These are phyloP conservation scores for Globisporangium nodosum DNA, from an alignment of 352 stramenopile species.

Conservation along the genomic window DNA sequence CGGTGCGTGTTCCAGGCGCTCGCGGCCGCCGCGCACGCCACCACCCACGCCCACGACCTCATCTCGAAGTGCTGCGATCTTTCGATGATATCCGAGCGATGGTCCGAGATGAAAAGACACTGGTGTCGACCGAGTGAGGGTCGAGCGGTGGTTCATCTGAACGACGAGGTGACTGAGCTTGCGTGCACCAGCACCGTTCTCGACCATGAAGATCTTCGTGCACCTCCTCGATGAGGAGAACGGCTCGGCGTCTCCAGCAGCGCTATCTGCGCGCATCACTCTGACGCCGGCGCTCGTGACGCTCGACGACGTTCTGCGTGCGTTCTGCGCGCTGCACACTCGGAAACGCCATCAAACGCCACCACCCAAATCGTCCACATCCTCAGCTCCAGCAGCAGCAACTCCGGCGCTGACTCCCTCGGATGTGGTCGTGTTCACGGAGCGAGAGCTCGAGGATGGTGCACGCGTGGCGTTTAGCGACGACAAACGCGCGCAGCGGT, in stretches of 20 bases:
- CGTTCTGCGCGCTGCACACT: slow-evolving; percentile 32
- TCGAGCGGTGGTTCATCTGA: slow-evolving; percentile 19
- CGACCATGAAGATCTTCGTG: slow-evolving; percentile 55
- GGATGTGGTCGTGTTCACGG: slow-evolving; percentile 36
- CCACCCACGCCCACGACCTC: background rate
- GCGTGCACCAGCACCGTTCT: background rate
- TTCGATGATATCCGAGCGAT: too few relatives aligned
- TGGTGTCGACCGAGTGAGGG: background rate
- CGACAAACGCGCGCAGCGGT: slow-evolving; percentile 5
- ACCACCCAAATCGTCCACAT: too few relatives aligned
- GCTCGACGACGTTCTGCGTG: slow-evolving; percentile 31
- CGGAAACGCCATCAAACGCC: slow-evolving; percentile 26
- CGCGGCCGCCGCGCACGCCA: slow-evolving; percentile 24
- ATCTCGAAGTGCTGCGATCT: background rate
- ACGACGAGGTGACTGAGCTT: background rate
- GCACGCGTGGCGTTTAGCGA: background rate
- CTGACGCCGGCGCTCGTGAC: slow-evolving; percentile 24
- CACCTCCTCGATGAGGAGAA: slow-evolving; percentile 45
- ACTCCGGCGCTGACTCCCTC: slow-evolving; percentile 11
- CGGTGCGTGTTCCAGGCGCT: slow-evolving; percentile 43
- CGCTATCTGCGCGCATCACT: slow-evolving; percentile 53
- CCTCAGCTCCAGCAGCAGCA: background rate
- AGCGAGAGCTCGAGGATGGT: slow-evolving; percentile 25
- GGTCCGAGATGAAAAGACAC: too few relatives aligned
- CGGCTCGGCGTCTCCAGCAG: background rate